Evolutionary conservation across 139 green algal species (phyloP).

Genomic region (Ostreobium quekettii): DNA sequence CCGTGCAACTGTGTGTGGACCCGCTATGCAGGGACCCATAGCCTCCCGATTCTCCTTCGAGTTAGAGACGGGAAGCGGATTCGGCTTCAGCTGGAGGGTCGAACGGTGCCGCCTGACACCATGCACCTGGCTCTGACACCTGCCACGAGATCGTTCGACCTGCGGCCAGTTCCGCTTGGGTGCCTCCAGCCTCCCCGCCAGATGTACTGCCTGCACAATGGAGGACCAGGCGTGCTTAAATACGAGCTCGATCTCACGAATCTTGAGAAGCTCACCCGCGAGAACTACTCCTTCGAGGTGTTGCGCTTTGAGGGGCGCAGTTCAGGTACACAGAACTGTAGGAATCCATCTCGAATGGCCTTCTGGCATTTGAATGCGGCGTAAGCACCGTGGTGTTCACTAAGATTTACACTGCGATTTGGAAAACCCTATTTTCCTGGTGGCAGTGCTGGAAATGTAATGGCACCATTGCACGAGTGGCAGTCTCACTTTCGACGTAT

Average conservation of each 20-base stretch:
- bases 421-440: too few relatives aligned
- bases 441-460: too few relatives aligned
- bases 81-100: constrained; percentile 40
- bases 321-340: background rate
- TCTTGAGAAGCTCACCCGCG: constrained; percentile 21
- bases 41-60: constrained; percentile 48
- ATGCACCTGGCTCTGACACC: constrained; percentile 30
- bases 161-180: constrained; percentile 44
- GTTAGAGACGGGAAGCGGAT: constrained; percentile 51
- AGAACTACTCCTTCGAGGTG: constrained; percentile 40
- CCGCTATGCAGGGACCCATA: constrained; percentile 30
- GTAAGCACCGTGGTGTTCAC: too few relatives aligned
- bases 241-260: constrained; percentile 38
- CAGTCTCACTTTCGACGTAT: background rate
- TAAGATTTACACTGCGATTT: too few relatives aligned
- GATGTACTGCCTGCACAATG: constrained; percentile 41
- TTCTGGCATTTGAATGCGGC: background rate
- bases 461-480: constrained; percentile 10
- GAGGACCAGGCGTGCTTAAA: constrained; percentile 26
- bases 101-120: constrained; percentile 24
- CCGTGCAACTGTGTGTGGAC: constrained; percentile 30
- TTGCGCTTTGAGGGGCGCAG: constrained; percentile 16
- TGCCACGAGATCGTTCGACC: constrained; percentile 24
- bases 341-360: constrained; percentile 6
- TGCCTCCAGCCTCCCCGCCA: constrained; percentile 42